Evolutionary conservation across 2,329 filamentous ascomycete genomes (phyloP), one percentile per base, ranked within the genome.

Genomic region (Colletotrichum australisinense): DNA sequence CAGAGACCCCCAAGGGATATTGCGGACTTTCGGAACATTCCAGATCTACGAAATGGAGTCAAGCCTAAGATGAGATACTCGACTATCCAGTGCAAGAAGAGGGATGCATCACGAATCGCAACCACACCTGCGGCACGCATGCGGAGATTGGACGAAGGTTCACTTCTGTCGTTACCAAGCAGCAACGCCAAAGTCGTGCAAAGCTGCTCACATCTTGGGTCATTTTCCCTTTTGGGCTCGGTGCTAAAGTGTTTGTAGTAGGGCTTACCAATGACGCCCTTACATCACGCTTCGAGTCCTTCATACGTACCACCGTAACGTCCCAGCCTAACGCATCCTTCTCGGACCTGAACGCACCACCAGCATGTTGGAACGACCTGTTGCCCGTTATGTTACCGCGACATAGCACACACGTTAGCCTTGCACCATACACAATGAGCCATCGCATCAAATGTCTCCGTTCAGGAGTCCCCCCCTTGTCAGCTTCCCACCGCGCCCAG

Each of bases 201-300:
- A 56, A 42, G n/a, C 16, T 64, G 16, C 56, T 32, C 55, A 26
- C 38, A 46, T 30, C 32, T 56, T 63, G 56, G n/a, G 49, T 57
- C n/a, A 46, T 53, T 53, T 14, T 42, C 28, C 55, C 38, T 49
- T 60, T 70, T 28, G 55, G 67, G 64, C 67, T 73, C 56, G 46
- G 66, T 62, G 55, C 65, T 22, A 16, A 30, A 57, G n/a, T 16
- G 30, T 14, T 38, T 4, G 63, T 49, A 55, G 60, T 73, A 70
- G 60, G 60, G 60, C 70, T 60, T 66, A 62, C 70, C 59, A 70
- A 73, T 73, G 67, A 70, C 32, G 69, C 65, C 66, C 38, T 64
- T 49, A 63, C 24, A 60, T 49, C 26, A 38, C 52, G n/a, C 26
- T n/a, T 42, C 35, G 46, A 55, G n/a, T 26, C 28, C 14, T 35